A percentile compares a stretch with the other conserved stretches of the same genome.
These are phyloP conservation scores for Acrocalymma vagum DNA, from an alignment of 2,329 filamentous ascomycete species.

Conservation along the genomic window DNA sequence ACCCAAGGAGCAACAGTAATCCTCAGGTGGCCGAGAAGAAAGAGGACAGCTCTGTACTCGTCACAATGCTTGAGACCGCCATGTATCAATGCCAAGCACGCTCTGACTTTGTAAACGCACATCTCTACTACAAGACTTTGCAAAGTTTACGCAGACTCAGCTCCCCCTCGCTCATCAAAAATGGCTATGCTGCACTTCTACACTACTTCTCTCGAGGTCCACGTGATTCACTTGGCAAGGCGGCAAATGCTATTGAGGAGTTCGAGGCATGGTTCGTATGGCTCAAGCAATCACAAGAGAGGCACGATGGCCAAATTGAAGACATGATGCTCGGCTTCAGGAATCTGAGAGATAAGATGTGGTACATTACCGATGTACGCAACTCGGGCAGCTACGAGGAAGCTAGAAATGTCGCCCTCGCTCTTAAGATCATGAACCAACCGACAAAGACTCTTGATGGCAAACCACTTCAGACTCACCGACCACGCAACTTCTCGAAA, in stretches of 20 bases:
- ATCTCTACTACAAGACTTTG: conserved; percentile 85
- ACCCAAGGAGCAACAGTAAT: conserved; percentile 52
- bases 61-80: conserved; percentile 79
- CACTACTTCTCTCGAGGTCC: conserved; percentile 78
- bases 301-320: conserved; percentile 77
- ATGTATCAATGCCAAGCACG: conserved; percentile 79
- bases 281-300: conserved; percentile 82
- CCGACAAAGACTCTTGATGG: conserved; percentile 52
- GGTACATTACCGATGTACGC: conserved; percentile 94
- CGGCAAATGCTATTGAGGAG: conserved; percentile 76
- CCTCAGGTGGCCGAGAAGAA: conserved; percentile 39
- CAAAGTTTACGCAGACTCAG: conserved; percentile 73
- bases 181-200: conserved; percentile 75
- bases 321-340: conserved; percentile 77
- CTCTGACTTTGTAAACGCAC: conserved; percentile 83
- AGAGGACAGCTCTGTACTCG: conserved; percentile 61
- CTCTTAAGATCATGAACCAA: conserved; percentile 88
- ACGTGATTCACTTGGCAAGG: conserved; percentile 73
- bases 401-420: conserved; percentile 83
- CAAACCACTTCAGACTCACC: conserved; percentile 48
- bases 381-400: conserved; percentile 90
- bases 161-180: conserved; percentile 67
- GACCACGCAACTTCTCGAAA: conserved; percentile 54
- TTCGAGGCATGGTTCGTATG: conserved; percentile 85
- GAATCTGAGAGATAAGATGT: conserved; percentile 93